Percentiles rank a stretch among this genome's conserved stretches.
Evolutionary conservation across 345 rosid species (phyloP).

Genomic region (Erucastrum elatum): DNA sequence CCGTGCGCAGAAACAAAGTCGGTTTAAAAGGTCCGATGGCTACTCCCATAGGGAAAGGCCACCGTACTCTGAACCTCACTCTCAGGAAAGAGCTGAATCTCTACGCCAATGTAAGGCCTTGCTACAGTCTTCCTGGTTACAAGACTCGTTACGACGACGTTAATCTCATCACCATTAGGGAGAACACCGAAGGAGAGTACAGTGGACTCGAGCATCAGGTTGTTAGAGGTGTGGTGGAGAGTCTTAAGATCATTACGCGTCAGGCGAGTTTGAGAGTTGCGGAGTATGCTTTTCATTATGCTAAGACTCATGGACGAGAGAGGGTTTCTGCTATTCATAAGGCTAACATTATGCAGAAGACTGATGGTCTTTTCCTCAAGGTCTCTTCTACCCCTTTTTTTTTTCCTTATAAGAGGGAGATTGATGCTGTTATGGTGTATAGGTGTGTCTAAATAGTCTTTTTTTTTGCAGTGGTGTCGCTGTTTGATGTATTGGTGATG

Average conservation of each 20-base stretch:
- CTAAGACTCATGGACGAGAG: conserved; percentile 92
- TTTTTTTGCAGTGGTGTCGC: not conserved
- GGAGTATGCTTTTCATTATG: conserved; percentile 97
- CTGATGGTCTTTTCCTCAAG: conserved; percentile 98
- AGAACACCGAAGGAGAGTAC: conserved; percentile 98
- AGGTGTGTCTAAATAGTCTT: too few relatives aligned
- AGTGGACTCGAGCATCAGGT: conserved; percentile 99
- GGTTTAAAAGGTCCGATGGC: conserved; percentile 88
- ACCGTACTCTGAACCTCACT: not conserved
- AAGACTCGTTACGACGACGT: conserved; percentile 67
- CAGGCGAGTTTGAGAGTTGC: conserved; percentile 99
- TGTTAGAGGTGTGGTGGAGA: conserved; percentile 99
- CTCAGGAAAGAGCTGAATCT: not conserved
- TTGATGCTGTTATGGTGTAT: too few relatives aligned
- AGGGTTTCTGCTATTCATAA: conserved; percentile 97
- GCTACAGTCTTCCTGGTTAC: not conserved
- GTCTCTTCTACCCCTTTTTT: conserved; percentile 28
- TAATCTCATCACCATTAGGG: conserved; percentile 89
- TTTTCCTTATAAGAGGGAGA: too few relatives aligned
- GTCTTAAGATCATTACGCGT: conserved; percentile 95
- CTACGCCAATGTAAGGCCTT: not conserved
- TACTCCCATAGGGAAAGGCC: not conserved
- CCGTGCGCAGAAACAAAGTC: conserved; percentile 76
- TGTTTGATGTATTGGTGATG: not conserved
- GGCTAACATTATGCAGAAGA: conserved; percentile 99